These are phyloP conservation scores for Neofusicoccum umdonicola DNA, from an alignment of 2,329 filamentous ascomycete genomes.

Conservation along the genomic window DNA sequence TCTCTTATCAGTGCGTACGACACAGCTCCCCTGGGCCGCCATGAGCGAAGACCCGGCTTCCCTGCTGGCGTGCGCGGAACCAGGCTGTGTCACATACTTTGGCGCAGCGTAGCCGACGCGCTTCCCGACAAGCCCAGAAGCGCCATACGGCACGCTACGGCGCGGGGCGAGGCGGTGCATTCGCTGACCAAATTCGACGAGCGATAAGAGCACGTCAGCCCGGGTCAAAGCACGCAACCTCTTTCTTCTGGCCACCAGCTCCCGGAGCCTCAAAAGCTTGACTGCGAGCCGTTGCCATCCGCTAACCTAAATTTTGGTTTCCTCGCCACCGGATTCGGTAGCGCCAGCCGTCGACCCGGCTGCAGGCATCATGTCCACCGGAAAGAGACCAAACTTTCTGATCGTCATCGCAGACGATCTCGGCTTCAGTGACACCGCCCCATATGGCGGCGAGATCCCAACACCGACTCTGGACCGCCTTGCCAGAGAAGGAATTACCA, in stretches of 20 bases:
- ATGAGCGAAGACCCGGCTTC: not conserved
- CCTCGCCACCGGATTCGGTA: no score
- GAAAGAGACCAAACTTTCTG: conserved; percentile 25
- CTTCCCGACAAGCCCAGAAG: no score
- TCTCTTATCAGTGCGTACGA: no score
- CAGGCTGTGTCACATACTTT: not conserved
- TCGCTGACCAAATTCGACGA: not conserved
- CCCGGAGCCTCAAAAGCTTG: not conserved
- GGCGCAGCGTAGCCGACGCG: no score
- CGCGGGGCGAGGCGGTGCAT: not conserved
- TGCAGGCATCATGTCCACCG: not conserved
- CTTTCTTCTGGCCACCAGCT: not conserved
- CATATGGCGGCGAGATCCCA: conserved; percentile 19
- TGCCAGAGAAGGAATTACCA: conserved; percentile 10
- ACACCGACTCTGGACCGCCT: conserved; percentile 19
- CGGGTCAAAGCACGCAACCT: not conserved
- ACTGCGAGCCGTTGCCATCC: not conserved
- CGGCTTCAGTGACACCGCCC: conserved; percentile 18
- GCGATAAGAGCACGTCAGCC: conserved; percentile 5
- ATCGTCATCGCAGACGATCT: conserved; percentile 28
- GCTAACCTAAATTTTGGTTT: no score
- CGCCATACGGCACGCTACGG: no score
- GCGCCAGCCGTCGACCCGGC: no score
- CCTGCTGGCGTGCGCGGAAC: not conserved
- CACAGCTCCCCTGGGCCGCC: no score